A percentile compares a stretch with the other conserved stretches of the same genome.
Evolutionary conservation across 75 land plant species (phyloP).

Genomic region (Ceratopteris richardii): DNA sequence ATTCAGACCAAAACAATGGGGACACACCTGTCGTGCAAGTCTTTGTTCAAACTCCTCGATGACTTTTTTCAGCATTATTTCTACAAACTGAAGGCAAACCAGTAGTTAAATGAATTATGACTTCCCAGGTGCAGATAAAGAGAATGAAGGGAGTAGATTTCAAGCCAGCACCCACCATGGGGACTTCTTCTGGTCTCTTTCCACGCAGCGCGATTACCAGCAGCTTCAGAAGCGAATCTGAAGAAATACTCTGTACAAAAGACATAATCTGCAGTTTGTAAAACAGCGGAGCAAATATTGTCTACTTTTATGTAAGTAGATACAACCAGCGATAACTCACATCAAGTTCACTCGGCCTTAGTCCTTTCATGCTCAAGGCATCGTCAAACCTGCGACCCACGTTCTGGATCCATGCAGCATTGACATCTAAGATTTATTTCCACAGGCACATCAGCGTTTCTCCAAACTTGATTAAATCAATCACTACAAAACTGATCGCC

Average conservation of each 20-base stretch:
- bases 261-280: neutral
- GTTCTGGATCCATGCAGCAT: no score
- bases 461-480: no score
- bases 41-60: conserved; percentile 64
- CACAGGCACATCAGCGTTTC: no score
- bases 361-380: neutral
- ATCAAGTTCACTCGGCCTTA: neutral
- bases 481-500: neutral
- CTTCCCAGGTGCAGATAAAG: neutral
- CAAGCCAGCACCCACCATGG: conserved; percentile 34
- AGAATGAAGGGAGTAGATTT: neutral
- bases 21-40: conserved; percentile 44
- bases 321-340: neutral
- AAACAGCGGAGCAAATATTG: no score
- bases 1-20: no score
- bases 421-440: no score
- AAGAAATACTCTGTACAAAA: neutral
- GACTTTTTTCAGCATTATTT: conserved; percentile 53
- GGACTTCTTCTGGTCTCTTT: conserved; percentile 72
- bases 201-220: conserved; percentile 42
- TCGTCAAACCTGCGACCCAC: neutral
- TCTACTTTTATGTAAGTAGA: neutral
- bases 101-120: neutral
- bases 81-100: conserved; percentile 42
- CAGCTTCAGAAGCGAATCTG: conserved; percentile 21